Conservation (phyloP, 257 asterid genomes). For the Salvia rosmarinus region DNA sequence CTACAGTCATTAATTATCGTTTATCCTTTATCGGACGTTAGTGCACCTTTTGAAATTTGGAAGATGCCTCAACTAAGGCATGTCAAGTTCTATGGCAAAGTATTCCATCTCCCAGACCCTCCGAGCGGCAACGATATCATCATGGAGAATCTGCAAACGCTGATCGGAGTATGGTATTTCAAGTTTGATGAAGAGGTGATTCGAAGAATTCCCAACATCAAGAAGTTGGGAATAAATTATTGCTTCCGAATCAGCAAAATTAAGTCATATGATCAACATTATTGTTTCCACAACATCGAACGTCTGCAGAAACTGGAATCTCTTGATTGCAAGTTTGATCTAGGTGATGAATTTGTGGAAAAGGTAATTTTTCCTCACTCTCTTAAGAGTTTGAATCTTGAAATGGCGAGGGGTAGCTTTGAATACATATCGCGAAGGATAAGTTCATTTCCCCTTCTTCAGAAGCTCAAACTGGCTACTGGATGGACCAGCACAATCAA, state of each 20-base stretch:
- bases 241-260: not conserved
- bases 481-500: no score
- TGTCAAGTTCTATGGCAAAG: no score
- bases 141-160: not conserved
- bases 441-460: no score
- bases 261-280: not conserved
- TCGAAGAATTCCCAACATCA: not conserved
- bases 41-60: conserved; percentile 10
- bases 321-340: no score
- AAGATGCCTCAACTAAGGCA: not conserved
- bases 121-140: not conserved
- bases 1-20: not conserved
- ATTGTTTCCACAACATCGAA: no score
- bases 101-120: not conserved
- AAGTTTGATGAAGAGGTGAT: not conserved
- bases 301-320: no score
- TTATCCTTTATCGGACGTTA: not conserved
- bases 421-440: not conserved
- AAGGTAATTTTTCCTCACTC: not conserved
- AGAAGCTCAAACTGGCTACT: no score
- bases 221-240: not conserved
- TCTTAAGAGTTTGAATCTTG: not conserved
- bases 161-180: not conserved
- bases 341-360: no score
- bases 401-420: not conserved